Conservation (phyloP, 345 rosid genomes). For the Durio zibethinus region DNA sequence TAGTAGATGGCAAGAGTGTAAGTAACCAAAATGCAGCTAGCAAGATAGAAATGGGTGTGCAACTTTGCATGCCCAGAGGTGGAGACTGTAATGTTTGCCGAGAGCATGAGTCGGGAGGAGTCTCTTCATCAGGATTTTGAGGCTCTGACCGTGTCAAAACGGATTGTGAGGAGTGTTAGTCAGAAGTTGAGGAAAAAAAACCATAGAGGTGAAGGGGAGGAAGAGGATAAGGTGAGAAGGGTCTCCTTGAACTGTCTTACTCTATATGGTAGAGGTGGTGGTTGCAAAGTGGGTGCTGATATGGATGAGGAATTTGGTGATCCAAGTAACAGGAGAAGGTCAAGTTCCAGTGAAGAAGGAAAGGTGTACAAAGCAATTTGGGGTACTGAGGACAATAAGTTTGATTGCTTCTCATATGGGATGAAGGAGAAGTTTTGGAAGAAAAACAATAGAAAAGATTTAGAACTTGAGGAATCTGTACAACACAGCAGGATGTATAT, state of each 20-base stretch:
- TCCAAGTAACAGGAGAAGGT: constrained; percentile 67
- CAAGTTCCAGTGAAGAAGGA: constrained; percentile 77
- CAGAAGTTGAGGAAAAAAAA: constrained; percentile 66
- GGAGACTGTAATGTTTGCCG: constrained; percentile 42
- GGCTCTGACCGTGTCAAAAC: constrained; percentile 64
- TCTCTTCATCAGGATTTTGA: constrained; percentile 61
- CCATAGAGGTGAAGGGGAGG: constrained; percentile 46
- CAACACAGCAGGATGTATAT: constrained; percentile 52
- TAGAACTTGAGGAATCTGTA: constrained; percentile 40
- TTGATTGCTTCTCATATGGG: constrained; percentile 90
- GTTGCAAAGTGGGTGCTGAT: constrained; percentile 95
- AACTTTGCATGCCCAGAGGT: constrained; percentile 13
- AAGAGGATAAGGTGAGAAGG: constrained; percentile 50
- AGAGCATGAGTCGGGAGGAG: constrained; percentile 47
- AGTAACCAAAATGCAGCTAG: constrained; percentile 9
- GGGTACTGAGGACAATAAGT: constrained; percentile 61
- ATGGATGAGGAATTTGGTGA: constrained; percentile 76
- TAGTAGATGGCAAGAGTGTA: constrained; percentile 15
- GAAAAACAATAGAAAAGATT: constrained; percentile 51
- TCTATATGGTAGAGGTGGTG: constrained; percentile 71
- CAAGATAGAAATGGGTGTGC: constrained; percentile 21
- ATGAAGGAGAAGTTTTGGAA: constrained; percentile 81
- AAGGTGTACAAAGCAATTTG: constrained; percentile 55
- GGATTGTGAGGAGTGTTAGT: constrained; percentile 72
- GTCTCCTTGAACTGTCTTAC: constrained; percentile 66